Percentiles rank a stretch among this genome's conserved stretches.
These are phyloP conservation scores for Ceratocystis eucalypticola DNA, from an alignment of 2,329 filamentous ascomycete species.

Conservation along the genomic window DNA sequence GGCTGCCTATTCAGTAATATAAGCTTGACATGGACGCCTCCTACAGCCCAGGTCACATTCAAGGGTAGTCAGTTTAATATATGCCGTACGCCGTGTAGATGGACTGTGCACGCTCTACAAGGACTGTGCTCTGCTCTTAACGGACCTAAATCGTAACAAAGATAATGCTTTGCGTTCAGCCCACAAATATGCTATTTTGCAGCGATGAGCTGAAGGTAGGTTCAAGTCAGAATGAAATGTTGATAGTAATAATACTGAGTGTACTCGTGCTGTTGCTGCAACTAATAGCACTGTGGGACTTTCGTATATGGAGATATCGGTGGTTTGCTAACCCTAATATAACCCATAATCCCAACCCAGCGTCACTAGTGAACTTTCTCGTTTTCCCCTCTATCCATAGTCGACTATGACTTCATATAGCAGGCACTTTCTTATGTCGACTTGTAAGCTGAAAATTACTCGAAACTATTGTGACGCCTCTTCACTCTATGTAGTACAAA, in stretches of 20 bases:
- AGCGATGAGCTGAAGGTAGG: not conserved
- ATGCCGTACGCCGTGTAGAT: not conserved
- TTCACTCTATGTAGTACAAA: too few species aligned
- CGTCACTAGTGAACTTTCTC: not conserved
- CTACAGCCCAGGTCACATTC: not conserved
- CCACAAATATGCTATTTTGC: not conserved
- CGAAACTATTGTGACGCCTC: too few species aligned
- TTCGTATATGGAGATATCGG: not conserved
- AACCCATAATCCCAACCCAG: not conserved
- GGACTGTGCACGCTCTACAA: not conserved
- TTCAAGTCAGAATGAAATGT: not conserved
- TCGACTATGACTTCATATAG: too few species aligned
- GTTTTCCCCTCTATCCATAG: not conserved
- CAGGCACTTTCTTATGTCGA: too few species aligned
- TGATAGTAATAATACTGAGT: too few species aligned
- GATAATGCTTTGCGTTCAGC: not conserved
- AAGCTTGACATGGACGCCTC: conserved; percentile 1
- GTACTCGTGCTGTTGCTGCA: not conserved
- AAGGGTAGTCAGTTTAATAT: conserved; percentile 1
- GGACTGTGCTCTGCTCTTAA: not conserved
- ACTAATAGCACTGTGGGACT: not conserved
- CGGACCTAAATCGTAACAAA: not conserved
- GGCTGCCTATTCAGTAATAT: not conserved
- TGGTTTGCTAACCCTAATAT: not conserved
- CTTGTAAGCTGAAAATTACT: too few species aligned